Evolutionary conservation across 1,284 basidiomycete species (phyloP).

Genomic region (Acaromyces ingoldii): DNA sequence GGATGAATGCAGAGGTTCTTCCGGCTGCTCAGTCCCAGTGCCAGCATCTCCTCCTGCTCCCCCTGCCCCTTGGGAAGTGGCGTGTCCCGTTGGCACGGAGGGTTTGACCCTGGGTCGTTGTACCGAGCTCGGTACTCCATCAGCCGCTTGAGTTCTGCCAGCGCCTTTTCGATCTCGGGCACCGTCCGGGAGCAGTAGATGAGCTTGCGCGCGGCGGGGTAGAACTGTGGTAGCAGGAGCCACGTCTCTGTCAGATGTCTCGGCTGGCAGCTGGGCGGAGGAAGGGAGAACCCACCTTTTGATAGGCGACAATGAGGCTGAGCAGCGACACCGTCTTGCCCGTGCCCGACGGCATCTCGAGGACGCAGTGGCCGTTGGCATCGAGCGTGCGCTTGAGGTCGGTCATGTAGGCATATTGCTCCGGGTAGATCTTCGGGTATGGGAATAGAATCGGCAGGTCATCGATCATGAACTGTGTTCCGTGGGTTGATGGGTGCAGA

Average conservation of each 20-base stretch:
- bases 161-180: slow-evolving; percentile 98
- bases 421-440: slow-evolving; percentile 56
- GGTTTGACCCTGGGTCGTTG: slow-evolving; percentile 53
- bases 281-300: slow-evolving; percentile 63
- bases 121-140: slow-evolving; percentile 72
- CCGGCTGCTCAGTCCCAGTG: slow-evolving; percentile 86
- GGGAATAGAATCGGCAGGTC: slow-evolving; percentile 61
- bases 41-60: slow-evolving; percentile 63
- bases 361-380: slow-evolving; percentile 85
- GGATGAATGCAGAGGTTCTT: slow-evolving; percentile 97
- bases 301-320: slow-evolving; percentile 94
- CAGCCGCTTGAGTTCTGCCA: slow-evolving; percentile 88
- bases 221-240: slow-evolving; percentile 62
- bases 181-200: slow-evolving; percentile 99
- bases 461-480: slow-evolving; percentile 80
- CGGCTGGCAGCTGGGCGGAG: background rate
- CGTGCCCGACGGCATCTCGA: slow-evolving; percentile 99
- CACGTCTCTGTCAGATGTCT: background rate
- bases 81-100: slow-evolving; percentile 20
- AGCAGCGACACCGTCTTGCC: slow-evolving; percentile 97
- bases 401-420: slow-evolving; percentile 99
- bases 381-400: slow-evolving; percentile 95
- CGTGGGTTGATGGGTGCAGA: too few relatives aligned
- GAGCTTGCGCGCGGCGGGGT: slow-evolving; percentile 84
- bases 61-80: slow-evolving; percentile 17